These are phyloP conservation scores for Phytophthora agathidicida DNA, from an alignment of 352 stramenopile species.

Conservation along the genomic window DNA sequence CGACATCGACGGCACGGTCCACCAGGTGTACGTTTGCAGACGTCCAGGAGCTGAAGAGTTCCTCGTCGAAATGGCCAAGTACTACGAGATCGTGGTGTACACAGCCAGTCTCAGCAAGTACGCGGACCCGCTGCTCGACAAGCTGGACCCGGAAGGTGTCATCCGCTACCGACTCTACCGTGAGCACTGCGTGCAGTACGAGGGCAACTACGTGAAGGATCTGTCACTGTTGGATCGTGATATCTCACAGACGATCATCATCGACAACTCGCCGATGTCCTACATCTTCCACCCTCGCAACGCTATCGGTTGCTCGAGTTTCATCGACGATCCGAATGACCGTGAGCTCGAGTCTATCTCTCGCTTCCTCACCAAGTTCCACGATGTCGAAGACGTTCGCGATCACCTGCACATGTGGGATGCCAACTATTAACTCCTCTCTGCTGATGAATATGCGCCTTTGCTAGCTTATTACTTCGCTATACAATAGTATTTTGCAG, in stretches of 20 bases:
- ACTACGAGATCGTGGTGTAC: constrained; percentile 98
- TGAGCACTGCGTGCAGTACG: constrained; percentile 94
- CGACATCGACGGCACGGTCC: constrained; percentile 87
- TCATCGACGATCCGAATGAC: constrained; percentile 89
- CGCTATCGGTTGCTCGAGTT: constrained; percentile 75
- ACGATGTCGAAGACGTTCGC: constrained; percentile 53
- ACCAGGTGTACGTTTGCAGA: constrained; percentile 91
- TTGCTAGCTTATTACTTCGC: neutral
- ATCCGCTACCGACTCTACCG: constrained; percentile 92
- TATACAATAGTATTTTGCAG: too few species aligned
- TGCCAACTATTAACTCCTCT: constrained; percentile 46
- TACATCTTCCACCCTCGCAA: constrained; percentile 96
- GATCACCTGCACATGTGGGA: constrained; percentile 64
- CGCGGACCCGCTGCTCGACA: constrained; percentile 95
- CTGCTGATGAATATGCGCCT: neutral
- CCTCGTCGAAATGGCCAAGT: constrained; percentile 92
- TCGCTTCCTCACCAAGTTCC: constrained; percentile 54
- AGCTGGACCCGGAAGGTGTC: constrained; percentile 89
- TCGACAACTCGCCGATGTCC: constrained; percentile 98
- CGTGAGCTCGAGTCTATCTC: constrained; percentile 79
- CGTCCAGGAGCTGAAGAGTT: constrained; percentile 96
- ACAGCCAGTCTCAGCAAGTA: constrained; percentile 97
- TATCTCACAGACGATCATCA: constrained; percentile 94
- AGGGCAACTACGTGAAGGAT: constrained; percentile 97
- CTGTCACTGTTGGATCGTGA: constrained; percentile 93